Conservation (phyloP, 2,329 filamentous ascomycete species). For the Samsoniella hepiali region DNA sequence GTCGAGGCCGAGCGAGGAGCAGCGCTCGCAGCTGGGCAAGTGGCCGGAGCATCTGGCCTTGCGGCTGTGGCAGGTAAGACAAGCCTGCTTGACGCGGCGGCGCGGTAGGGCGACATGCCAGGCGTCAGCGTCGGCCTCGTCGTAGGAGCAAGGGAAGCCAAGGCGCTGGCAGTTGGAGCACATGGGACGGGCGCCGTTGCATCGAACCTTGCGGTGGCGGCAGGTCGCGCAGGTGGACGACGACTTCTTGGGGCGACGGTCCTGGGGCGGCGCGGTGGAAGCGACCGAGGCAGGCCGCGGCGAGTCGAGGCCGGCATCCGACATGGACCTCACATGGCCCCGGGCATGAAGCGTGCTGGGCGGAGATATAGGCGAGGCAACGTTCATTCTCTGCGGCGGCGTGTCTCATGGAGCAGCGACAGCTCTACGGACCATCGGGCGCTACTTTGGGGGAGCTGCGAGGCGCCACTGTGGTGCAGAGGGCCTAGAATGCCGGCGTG, state of each 20-base stretch:
- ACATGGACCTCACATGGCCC: conserved; percentile 15
- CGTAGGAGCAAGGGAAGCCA: conserved; percentile 56
- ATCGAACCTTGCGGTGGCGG: conserved; percentile 56
- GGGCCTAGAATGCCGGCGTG: conserved; percentile 9
- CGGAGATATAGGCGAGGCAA: conserved; percentile 6
- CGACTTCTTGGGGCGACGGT: conserved; percentile 40
- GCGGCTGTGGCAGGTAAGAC: conserved; percentile 55
- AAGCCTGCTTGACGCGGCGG: conserved; percentile 54
- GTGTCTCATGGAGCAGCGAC: conserved; percentile 15
- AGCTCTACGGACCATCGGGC: conserved; percentile 14
- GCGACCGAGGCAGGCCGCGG: not conserved
- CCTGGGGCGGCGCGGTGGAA: conserved; percentile 6
- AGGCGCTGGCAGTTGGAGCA: conserved; percentile 59
- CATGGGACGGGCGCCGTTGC: conserved; percentile 50
- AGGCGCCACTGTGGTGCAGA: conserved; percentile 15
- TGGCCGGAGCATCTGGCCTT: conserved; percentile 59
- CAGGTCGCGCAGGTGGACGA: conserved; percentile 53
- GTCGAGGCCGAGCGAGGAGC: conserved; percentile 50
- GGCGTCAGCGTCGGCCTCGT: conserved; percentile 42
- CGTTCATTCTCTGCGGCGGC: conserved; percentile 11
- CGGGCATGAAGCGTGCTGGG: conserved; percentile 8
- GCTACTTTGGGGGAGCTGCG: not conserved
- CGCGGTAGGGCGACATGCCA: conserved; percentile 47
- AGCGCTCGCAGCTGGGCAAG: conserved; percentile 50
- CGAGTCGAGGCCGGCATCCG: not conserved